Base-by-base conservation (phyloP, 2,329 filamentous ascomycete genomes). In the Neonectria faginata region DNA sequence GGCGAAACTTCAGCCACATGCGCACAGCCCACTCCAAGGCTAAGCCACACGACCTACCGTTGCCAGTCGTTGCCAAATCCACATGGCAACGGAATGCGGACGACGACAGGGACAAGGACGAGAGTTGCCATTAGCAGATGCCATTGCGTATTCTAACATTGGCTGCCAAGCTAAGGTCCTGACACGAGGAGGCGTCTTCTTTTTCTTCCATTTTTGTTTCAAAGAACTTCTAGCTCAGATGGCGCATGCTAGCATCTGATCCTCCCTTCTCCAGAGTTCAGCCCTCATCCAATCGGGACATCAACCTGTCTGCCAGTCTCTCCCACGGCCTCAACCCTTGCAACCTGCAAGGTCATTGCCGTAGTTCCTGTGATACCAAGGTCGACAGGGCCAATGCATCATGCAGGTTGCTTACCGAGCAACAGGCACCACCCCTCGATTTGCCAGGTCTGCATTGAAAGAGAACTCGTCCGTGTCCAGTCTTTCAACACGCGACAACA, bases 361-460 rank as follows among this genome's bases (percentile, higher is more conserved):
- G 60, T 33, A 54, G 55, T 47, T 63, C 55, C 48, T 45, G 45
- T 41, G 41, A 45, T 31, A 33, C 25, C 25, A 25, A 25, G 22
- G 22, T 25, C 22, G 48, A 62, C 27, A 22, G 31, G 45, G 47
- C 18, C 44, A 48, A 51, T 51, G 59, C 59, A 39, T 45, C 31
- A 53, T 57, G 60, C 60, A 58, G 45, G 53, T 41, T 57, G 51
- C 33, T 50, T 55, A 45, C 47, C 36, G 36, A 59, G 50, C 20
- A 50, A 3, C 31, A 44, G 60, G 33, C 50, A 54, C 55, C 27
- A 8, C 27, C 39, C 18, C 48, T 33, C 42, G 29, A 29, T 54
- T 53, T 31, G 50, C 25, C 25, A 25, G 25, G 39, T 33, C 22
- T 20, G n/a, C 10, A 14, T 41, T 47, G 57, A 42, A 50, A 20